Percentiles rank a stretch among this genome's conserved stretches.
Conservation (phyloP, 176 grass and related monocot genomes). For the Bonia amplexicaulis region DNA sequence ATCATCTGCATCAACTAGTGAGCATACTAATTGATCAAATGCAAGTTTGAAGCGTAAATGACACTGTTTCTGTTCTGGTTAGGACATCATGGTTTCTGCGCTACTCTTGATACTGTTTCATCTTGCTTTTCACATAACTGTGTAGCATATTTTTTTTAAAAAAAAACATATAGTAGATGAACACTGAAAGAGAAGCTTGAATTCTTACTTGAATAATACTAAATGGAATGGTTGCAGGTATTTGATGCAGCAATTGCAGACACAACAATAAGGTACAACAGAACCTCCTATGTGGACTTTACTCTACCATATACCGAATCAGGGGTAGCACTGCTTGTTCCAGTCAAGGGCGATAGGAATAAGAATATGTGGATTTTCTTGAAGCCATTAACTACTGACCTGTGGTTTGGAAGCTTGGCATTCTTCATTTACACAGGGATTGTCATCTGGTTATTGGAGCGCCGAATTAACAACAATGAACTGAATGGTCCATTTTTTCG, state of each 20-base stretch:
- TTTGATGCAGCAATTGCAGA: slow-evolving; percentile 42
- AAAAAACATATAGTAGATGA: too few species aligned
- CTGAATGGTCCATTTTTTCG: slow-evolving; percentile 29
- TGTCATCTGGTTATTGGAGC: slow-evolving; percentile 34
- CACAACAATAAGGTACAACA: slow-evolving; percentile 53
- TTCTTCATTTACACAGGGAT: slow-evolving; percentile 58
- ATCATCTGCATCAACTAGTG: neutral
- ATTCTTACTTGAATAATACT: neutral
- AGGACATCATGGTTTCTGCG: neutral
- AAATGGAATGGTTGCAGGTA: slow-evolving; percentile 20
- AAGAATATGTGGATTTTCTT: slow-evolving; percentile 48
- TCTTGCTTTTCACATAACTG: too few species aligned
- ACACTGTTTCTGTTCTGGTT: neutral
- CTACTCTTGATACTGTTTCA: too few species aligned
- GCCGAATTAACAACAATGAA: slow-evolving; percentile 21
- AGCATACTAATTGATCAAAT: neutral
- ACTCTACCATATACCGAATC: slow-evolving; percentile 52
- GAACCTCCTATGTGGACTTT: slow-evolving; percentile 49
- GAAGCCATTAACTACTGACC: slow-evolving; percentile 41
- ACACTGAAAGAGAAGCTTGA: neutral
- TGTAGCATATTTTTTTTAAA: too few species aligned
- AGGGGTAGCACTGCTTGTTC: slow-evolving; percentile 50
- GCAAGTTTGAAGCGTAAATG: neutral
- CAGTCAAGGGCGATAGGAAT: slow-evolving; percentile 20
- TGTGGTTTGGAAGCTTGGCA: slow-evolving; percentile 49